Evolutionary conservation across 176 grass and related monocot genomes (phyloP).

Genomic region (Saccharum spontaneum): DNA sequence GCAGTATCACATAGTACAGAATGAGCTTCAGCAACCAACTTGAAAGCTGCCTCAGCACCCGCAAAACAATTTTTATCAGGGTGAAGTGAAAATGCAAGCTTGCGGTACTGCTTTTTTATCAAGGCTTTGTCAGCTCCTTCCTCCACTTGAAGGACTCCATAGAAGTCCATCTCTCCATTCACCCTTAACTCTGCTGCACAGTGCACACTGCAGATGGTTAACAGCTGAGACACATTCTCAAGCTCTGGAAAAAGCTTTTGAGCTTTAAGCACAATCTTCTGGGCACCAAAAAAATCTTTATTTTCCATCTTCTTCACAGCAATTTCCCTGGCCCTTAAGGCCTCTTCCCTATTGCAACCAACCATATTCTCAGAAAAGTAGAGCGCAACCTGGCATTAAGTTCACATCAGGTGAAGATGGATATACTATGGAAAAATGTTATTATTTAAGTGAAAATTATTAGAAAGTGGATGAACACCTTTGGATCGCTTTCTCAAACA

Average conservation of each 20-base stretch:
- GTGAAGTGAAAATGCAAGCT: conserved; percentile 85
- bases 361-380: conserved; percentile 38
- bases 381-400: conserved; percentile 24
- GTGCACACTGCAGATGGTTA: conserved; percentile 82
- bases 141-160: conserved; percentile 77
- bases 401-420: conserved; percentile 2
- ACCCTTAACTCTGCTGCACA: conserved; percentile 55
- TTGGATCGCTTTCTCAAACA: conserved; percentile 10
- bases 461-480: conserved; percentile 4
- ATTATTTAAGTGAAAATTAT: conserved; percentile 17
- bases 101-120: conserved; percentile 84
- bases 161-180: conserved; percentile 64
- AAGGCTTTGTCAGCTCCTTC: conserved; percentile 52
- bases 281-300: conserved; percentile 72
- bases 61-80: conserved; percentile 86
- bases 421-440: background rate
- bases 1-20: conserved; percentile 57
- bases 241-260: conserved; percentile 79
- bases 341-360: conserved; percentile 84
- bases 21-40: conserved; percentile 82
- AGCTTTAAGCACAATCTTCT: conserved; percentile 68
- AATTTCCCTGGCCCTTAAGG: conserved; percentile 71
- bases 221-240: conserved; percentile 70
- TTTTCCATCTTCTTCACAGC: conserved; percentile 63
- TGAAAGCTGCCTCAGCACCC: conserved; percentile 92